These are phyloP conservation scores for Boletales sp. DNA, from an alignment of 768 basidiomycete genomes.

Conservation along the genomic window DNA sequence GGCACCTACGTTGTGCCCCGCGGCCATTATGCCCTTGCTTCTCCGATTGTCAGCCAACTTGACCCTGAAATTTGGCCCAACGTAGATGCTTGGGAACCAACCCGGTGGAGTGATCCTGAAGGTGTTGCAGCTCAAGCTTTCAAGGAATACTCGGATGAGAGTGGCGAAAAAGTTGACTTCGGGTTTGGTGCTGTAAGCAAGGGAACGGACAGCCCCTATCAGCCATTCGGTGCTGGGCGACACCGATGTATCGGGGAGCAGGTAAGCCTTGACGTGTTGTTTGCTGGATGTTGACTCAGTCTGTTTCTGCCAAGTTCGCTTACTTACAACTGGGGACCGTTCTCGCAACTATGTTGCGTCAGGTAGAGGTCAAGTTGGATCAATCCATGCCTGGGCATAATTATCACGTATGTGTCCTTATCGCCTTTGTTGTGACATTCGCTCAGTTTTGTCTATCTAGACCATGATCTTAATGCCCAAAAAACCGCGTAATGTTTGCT, in stretches of 20 bases:
- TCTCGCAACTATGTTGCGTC: slow-evolving; percentile 72
- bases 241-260: slow-evolving; percentile 95
- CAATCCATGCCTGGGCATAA: slow-evolving; percentile 71
- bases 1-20: slow-evolving; percentile 81
- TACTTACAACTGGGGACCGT: slow-evolving; percentile 90
- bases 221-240: slow-evolving; percentile 95
- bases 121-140: slow-evolving; percentile 80
- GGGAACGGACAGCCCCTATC: slow-evolving; percentile 93
- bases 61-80: slow-evolving; percentile 84
- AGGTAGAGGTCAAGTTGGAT: slow-evolving; percentile 68
- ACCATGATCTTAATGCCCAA: slow-evolving; percentile 94
- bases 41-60: slow-evolving; percentile 81
- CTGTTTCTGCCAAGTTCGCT: slow-evolving; percentile 60
- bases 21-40: slow-evolving; percentile 87
- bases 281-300: slow-evolving; percentile 3
- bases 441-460: slow-evolving; percentile 36
- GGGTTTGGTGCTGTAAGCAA: slow-evolving; percentile 96
- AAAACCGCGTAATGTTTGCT: slow-evolving; percentile 58
- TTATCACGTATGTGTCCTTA: slow-evolving; percentile 68
- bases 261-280: slow-evolving; percentile 34
- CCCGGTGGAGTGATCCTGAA: slow-evolving; percentile 81
- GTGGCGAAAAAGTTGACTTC: slow-evolving; percentile 90
- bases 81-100: slow-evolving; percentile 69
- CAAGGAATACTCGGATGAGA: slow-evolving; percentile 68
- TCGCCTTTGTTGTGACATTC: neutral